Evolutionary conservation across 495 filamentous ascomycete genomes (phyloP).

Genomic region (Penicillium herquei): DNA sequence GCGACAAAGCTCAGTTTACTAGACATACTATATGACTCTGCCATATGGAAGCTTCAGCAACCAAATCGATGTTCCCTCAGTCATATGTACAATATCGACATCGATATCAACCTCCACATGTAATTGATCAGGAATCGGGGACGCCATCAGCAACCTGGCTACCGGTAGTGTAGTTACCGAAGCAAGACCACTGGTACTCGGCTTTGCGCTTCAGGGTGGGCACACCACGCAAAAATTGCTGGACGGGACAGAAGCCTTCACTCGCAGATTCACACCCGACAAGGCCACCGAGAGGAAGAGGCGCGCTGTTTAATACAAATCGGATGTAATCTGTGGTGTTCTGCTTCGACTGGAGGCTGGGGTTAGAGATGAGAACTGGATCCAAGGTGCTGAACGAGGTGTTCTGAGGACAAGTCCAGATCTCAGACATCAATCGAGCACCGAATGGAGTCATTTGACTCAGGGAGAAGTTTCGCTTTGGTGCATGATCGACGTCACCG

Average conservation of each 20-base stretch:
- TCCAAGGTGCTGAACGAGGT: constrained; percentile 18
- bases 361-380: constrained; percentile 25
- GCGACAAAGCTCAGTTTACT: too few relatives aligned
- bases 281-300: constrained; percentile 26
- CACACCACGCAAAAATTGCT: constrained; percentile 22
- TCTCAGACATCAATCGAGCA: constrained; percentile 60
- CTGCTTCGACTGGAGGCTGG: constrained; percentile 13
- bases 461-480: constrained; percentile 19
- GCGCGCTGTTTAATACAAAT: constrained; percentile 31
- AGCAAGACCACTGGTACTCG: constrained; percentile 30
- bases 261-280: constrained; percentile 15
- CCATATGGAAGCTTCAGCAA: too few relatives aligned
- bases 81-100: too few relatives aligned
- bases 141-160: background rate
- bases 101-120: too few relatives aligned
- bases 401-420: constrained; percentile 37
- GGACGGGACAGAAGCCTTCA: constrained; percentile 30
- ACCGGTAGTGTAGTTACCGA: constrained; percentile 20
- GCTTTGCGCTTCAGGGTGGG: constrained; percentile 21
- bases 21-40: too few relatives aligned
- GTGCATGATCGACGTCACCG: constrained; percentile 44
- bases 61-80: too few relatives aligned
- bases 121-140: background rate
- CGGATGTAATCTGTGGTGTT: constrained; percentile 28
- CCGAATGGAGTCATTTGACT: constrained; percentile 56